Evolutionary conservation across 2,329 filamentous ascomycete genomes (phyloP).

Genomic region (Penicillium brevicompactum): DNA sequence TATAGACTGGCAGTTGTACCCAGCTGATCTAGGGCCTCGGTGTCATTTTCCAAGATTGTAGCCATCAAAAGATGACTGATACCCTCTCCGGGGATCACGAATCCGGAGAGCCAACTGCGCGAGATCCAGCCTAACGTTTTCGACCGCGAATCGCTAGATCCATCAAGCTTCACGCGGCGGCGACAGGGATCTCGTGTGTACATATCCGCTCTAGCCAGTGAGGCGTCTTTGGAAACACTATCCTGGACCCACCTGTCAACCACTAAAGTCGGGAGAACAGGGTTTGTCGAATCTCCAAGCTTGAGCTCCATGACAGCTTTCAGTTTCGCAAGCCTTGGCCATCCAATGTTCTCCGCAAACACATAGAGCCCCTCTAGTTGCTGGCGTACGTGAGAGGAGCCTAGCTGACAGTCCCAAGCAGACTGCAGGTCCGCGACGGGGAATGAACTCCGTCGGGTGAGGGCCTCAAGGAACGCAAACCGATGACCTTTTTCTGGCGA

Average conservation of each 20-base stretch:
- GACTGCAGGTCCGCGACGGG: slow-evolving; percentile 23
- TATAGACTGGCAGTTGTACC: slow-evolving; percentile 56
- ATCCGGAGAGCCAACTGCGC: slow-evolving; percentile 56
- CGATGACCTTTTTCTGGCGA: slow-evolving; percentile 17
- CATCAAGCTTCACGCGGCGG: slow-evolving; percentile 32
- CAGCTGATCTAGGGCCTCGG: slow-evolving; percentile 49
- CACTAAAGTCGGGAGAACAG: slow-evolving; percentile 9
- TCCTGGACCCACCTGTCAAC: slow-evolving; percentile 10
- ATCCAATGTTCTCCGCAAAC: slow-evolving; percentile 54
- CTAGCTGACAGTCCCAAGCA: slow-evolving; percentile 38
- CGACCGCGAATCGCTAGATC: slow-evolving; percentile 12
- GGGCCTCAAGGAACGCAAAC: slow-evolving; percentile 27
- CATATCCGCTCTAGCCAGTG: slow-evolving; percentile 29
- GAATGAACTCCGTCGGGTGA: slow-evolving; percentile 23
- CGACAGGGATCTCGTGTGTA: slow-evolving; percentile 33
- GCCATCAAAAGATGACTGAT: slow-evolving; percentile 59
- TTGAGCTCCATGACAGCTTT: slow-evolving; percentile 41
- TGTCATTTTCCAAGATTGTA: slow-evolving; percentile 58
- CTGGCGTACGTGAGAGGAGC: slow-evolving; percentile 38
- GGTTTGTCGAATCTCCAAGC: slow-evolving; percentile 26
- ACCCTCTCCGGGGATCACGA: slow-evolving; percentile 57
- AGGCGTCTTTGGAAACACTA: slow-evolving; percentile 9
- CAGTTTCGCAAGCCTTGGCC: slow-evolving; percentile 49
- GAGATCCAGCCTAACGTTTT: slow-evolving; percentile 57
- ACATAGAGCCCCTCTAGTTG: slow-evolving; percentile 54